Conservation (phyloP, 2,329 filamentous ascomycete genomes). For the Cercospora brassicicola region DNA sequence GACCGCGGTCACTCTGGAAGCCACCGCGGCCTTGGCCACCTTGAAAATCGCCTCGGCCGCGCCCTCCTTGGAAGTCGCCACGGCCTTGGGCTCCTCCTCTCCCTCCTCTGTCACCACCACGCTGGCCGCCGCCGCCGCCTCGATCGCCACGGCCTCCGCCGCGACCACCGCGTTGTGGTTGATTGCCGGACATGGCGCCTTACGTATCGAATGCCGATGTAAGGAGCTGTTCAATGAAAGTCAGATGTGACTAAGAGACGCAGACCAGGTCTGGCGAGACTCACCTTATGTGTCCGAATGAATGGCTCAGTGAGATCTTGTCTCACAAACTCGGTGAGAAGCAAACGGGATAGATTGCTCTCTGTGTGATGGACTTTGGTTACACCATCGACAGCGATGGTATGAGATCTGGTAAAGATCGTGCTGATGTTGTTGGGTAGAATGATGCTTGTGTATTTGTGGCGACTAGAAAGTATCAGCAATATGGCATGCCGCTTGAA, state of each 20-base stretch:
- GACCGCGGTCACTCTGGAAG: constrained; percentile 19
- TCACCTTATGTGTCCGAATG: constrained; percentile 12
- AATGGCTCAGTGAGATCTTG: constrained; percentile 24
- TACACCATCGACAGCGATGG: neutral
- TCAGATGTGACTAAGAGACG: neutral
- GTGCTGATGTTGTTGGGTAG: neutral
- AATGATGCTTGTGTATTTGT: neutral
- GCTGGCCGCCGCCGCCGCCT: constrained; percentile 16
- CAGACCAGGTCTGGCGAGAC: neutral
- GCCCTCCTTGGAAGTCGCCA: constrained; percentile 10
- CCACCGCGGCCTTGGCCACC: constrained; percentile 30
- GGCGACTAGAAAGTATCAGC: neutral
- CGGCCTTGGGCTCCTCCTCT: constrained; percentile 21
- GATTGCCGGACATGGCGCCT: constrained; percentile 26
- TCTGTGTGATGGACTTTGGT: neutral
- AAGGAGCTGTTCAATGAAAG: neutral
- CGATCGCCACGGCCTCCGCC: constrained; percentile 6
- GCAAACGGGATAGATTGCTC: neutral
- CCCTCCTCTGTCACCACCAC: constrained; percentile 17
- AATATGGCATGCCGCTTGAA: neutral
- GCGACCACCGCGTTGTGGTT: constrained; percentile 23
- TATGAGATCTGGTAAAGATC: neutral
- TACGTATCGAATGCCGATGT: neutral
- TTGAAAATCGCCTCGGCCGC: constrained; percentile 16
- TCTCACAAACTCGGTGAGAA: constrained; percentile 12